Evolutionary conservation across 2,329 filamentous ascomycete species (phyloP).

Genomic region (Cryoendolithus antarcticus): DNA sequence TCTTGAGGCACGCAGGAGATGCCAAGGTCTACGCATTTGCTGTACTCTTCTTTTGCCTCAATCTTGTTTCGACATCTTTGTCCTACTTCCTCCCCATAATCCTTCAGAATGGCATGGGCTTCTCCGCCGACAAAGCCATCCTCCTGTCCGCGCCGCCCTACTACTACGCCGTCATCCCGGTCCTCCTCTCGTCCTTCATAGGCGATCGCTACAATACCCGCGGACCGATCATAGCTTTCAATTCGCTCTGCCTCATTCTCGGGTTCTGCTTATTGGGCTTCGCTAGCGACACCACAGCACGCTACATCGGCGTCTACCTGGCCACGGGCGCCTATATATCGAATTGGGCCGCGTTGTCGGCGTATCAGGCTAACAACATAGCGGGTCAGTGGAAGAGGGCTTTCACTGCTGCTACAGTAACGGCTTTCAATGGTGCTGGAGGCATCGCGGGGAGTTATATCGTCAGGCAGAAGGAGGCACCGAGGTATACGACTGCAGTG

Average conservation of each 20-base stretch:
- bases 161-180: constrained; percentile 54
- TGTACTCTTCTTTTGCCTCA: constrained; percentile 53
- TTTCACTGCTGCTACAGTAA: constrained; percentile 47
- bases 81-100: constrained; percentile 51
- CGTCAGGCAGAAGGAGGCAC: constrained; percentile 48
- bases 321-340: constrained; percentile 56
- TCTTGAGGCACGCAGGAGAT: constrained; percentile 46
- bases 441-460: constrained; percentile 57
- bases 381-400: constrained; percentile 52
- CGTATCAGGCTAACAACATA: constrained; percentile 52
- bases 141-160: constrained; percentile 55
- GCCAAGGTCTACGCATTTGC: constrained; percentile 54
- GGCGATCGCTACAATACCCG: constrained; percentile 50
- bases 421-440: constrained; percentile 49
- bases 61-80: constrained; percentile 52
- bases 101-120: constrained; percentile 31
- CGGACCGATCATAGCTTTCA: constrained; percentile 53
- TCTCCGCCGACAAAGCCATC: constrained; percentile 35
- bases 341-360: constrained; percentile 56
- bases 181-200: constrained; percentile 48
- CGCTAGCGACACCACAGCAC: constrained; percentile 43
- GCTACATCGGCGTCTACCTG: constrained; percentile 53
- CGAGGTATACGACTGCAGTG: constrained; percentile 51
- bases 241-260: constrained; percentile 47
- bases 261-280: constrained; percentile 58